Base-by-base conservation (phyloP, 805 yeast species). In the Metschnikowia hibisci region DNA sequence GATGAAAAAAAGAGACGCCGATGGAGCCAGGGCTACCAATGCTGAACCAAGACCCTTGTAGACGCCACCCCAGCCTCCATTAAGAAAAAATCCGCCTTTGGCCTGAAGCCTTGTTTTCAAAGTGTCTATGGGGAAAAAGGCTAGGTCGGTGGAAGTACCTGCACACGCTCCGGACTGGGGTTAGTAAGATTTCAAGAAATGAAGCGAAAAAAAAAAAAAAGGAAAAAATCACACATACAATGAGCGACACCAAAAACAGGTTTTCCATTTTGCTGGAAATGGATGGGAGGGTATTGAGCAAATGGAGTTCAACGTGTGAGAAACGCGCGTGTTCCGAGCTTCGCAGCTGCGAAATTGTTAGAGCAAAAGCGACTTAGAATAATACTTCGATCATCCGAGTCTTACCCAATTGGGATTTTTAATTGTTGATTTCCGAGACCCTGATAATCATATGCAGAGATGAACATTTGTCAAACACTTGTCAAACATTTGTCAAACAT, bases 111-210 rank as follows among this genome's bases (percentile, higher is more conserved):
- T 73, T 0, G 99, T 93, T 66, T 93, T 93, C 44, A 93, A 55
- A 1, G 99, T 93, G 56, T 93, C 99, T 31, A 93, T 87, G 11
- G 99, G 99, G 70, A 91, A 93, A 64, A 93, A 93, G 3, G 84
- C 88, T 30, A 93, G 71, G 66, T 93, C 99, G 1, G 97, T 90
- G 5, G 95, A 82, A 2, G 96, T 93, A 12, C 99, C 99, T 5
- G 99, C 96, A 46, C 93, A 82, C 6, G 87, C 99, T 30, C 99
- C 99, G 57, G 90, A 81, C 76, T 66, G 42, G 18, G 4, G 48
- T 52, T 55, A 54, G 56, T 49, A 42, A 34, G 16, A 20, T 18
- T 30, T 7, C n/a, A n/a, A n/a, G n/a, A n/a, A n/a, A n/a, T n/a
- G n/a, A n/a, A n/a, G n/a, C n/a, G n/a, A n/a, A n/a, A n/a, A n/a